Evolutionary conservation across 2,329 filamentous ascomycete species (phyloP), one percentile per base, ranked within the genome.

Genomic region (Scopulariopsis brevicaulis): DNA sequence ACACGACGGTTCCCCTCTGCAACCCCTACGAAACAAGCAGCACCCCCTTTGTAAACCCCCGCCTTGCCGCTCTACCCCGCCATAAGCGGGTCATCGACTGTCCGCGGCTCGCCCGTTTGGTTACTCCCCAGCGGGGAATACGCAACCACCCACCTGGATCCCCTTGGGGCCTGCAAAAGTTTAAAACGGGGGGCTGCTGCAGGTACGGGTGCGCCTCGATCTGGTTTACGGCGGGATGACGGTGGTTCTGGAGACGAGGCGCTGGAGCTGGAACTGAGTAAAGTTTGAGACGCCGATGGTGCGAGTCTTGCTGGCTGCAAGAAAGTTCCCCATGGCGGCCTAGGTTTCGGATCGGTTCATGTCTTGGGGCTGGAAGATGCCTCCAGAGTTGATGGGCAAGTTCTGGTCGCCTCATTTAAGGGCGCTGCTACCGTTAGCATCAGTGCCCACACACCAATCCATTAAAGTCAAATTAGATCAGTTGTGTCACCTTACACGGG

Each of bases 121-220:
- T 81, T 82, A 69, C 81, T 82, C 15, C 77, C 84, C 24, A 87
- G 77, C 4, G 84, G 84, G 48, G 81, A 85, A 70, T 87, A 87
- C 4, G 83, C 83, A 64, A 82, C n/a, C n/a, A n/a, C n/a, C 79
- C 53, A 86, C 68, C 60, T 81, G 73, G 61, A 87, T 86, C 60
- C 74, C 74, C 67, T 85, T 79, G n/a, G 62, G 75, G 68, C 57
- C 78, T 70, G 70, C 78, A 83, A 69, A 78, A 83, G 15, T 77
- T 71, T 8, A 85, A 68, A 32, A 89, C 70, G 20, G 79, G 73
- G 1, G 72, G 71, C 66, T 82, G 85, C 66, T 86, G 85, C 12
- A 88, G 74, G 64, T 85, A 86, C 1, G 85, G 83, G 67, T 88
- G 84, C 56, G 82, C 82, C 67, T 88, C 85, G 62, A 88, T 82